Base-by-base conservation (phyloP, 2,329 filamentous ascomycete genomes). In the Bipolaris zeicola region DNA sequence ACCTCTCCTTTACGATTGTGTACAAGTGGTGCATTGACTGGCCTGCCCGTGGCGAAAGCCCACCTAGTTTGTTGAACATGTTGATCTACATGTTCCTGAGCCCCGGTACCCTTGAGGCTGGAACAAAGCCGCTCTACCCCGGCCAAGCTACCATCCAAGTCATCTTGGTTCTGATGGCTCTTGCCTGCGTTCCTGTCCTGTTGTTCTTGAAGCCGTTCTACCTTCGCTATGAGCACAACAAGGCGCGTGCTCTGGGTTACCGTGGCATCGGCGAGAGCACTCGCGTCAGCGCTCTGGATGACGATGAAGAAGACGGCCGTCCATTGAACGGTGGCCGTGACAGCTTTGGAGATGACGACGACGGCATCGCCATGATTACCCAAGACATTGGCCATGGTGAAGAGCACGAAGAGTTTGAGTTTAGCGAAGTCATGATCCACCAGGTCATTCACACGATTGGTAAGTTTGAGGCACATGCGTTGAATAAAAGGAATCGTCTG, bases 71-170 rank as follows among this genome's bases (percentile, higher is more conserved):
- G 58, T 81, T 99, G 61, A 99, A 99, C 84, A 98, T 98, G 94
- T 83, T 99, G 71, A 99, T 99, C 72, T 97, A 97, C 85, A 99
- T 99, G 96, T 99, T 99, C 82, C 80, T 99, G 66, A 87, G 89
- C 62, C 95, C 95, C 3, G 92, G 92, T 49, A 90, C 78, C 0
- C 79, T 89, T 24, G 88, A 90, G 46, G 85, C 91, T 59, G 83
- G 83, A 46, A 63, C 65, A 2, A 57, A 65, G 34, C 83, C 83
- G 48, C 83, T 99, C 5, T 99, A 96, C 75, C 75, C 81, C 20
- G 91, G 91, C 39, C 95, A 99, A 76, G 85, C 82, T 13, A 75
- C 75, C 2, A 84, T 99, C 0, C 95, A 99, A 77, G 80, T 91
- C 11, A 75, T 90, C 50, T 81, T 99, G 34, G 80, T 99, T 20